These are phyloP conservation scores for Sporothrix brunneoviolacea DNA, from an alignment of 2,329 filamentous ascomycete genomes.

Conservation along the genomic window DNA sequence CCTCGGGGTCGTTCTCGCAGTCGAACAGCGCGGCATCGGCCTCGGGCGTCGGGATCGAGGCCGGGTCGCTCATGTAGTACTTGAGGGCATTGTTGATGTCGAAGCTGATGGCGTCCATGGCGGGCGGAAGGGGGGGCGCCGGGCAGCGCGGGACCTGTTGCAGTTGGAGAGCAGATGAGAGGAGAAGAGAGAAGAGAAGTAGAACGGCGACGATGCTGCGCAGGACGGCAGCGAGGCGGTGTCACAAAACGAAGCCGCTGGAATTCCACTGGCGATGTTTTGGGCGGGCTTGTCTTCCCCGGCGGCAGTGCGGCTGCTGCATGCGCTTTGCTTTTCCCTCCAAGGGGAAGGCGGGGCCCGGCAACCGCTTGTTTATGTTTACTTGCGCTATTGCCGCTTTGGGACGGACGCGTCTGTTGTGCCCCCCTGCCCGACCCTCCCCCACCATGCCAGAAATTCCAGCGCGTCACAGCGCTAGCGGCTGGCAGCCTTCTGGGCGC, in stretches of 20 bases:
- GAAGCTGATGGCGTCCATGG: slow-evolving; percentile 74
- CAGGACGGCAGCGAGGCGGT: background rate
- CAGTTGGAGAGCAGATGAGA: background rate
- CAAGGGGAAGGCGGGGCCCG: slow-evolving; percentile 6
- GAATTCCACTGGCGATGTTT: slow-evolving; percentile 5
- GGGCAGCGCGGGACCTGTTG: slow-evolving; percentile 8
- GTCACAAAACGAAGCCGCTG: slow-evolving; percentile 6
- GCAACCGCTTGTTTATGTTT: slow-evolving; percentile 32
- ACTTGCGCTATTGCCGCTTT: slow-evolving; percentile 20
- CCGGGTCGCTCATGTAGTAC: slow-evolving; percentile 90
- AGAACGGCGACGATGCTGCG: background rate
- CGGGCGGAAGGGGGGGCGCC: slow-evolving; percentile 20
- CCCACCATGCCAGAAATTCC: background rate
- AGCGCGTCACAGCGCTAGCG: slow-evolving; percentile 9
- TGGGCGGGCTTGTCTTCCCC: background rate
- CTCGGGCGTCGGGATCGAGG: slow-evolving; percentile 75
- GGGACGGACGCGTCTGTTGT: slow-evolving; percentile 6
- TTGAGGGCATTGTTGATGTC: slow-evolving; percentile 96
- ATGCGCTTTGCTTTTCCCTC: background rate
- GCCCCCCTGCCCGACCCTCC: background rate
- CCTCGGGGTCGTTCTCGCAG: slow-evolving; percentile 86
- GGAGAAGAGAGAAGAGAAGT: background rate
- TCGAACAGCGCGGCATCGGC: slow-evolving; percentile 78
- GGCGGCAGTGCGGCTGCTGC: no score
- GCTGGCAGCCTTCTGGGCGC: slow-evolving; percentile 1